phyloP scores from a whole-genome alignment of 345 rosid species.

The Lepidium sativum region DNA sequence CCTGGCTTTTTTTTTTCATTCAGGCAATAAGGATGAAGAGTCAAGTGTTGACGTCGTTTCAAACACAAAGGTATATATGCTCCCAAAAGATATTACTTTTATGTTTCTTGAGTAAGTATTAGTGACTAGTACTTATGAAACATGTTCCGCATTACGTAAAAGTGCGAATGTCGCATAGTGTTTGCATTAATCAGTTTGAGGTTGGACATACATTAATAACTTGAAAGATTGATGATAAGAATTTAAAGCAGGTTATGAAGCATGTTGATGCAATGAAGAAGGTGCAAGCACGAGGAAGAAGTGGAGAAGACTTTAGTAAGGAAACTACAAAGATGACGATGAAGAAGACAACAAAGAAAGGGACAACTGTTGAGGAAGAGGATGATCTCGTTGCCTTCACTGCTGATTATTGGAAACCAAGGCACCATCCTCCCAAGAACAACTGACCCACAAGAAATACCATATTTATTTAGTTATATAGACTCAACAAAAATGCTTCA shows the following conservation, averaged over 20 bases:
- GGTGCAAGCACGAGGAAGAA: neutral
- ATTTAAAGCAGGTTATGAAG: neutral
- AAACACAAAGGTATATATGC: constrained; percentile 15
- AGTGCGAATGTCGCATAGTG: neutral
- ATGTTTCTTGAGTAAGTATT: neutral
- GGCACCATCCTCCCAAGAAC: constrained; percentile 81
- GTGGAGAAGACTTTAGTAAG: constrained; percentile 2
- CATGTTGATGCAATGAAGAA: constrained; percentile 11
- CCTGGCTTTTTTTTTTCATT: neutral
- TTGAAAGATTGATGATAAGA: neutral
- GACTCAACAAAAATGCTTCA: neutral
- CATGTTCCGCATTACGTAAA: neutral
- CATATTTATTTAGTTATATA: neutral
- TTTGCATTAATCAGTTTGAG: neutral
- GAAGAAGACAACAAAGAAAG: constrained; percentile 11
- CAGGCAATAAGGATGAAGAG: constrained; percentile 12
- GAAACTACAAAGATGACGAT: constrained; percentile 4
- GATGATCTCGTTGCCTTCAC: constrained; percentile 53
- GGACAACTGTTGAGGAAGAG: constrained; percentile 16
- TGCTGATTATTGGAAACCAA: constrained; percentile 64
- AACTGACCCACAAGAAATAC: constrained; percentile 25
- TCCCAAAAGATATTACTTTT: neutral
- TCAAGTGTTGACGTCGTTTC: constrained; percentile 8
- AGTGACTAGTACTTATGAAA: neutral
- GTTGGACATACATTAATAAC: neutral